These are phyloP conservation scores for Phytophthora pinifolia DNA, from an alignment of 352 stramenopile genomes.

Conservation along the genomic window DNA sequence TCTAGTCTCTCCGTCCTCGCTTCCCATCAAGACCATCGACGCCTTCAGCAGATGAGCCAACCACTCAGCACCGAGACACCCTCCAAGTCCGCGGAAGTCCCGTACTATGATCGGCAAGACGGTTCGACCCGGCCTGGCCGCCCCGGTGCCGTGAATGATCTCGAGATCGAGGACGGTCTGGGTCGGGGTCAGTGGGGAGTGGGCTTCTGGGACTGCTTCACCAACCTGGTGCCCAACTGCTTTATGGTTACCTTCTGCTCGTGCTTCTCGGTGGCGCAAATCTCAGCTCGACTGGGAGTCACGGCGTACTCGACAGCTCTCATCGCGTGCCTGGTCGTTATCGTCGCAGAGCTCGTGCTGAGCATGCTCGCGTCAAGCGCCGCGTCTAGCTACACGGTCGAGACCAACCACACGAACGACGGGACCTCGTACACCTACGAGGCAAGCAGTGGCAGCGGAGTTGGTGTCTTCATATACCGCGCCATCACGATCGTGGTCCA, in stretches of 20 bases:
- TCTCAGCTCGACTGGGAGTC: conserved; percentile 37
- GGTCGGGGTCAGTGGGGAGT: conserved; percentile 23
- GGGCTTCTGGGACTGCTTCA: conserved; percentile 46
- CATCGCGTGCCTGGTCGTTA: conserved; percentile 26
- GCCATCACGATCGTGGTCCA: conserved; percentile 17
- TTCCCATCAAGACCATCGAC: neutral
- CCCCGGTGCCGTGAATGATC: conserved; percentile 7
- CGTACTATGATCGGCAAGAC: conserved; percentile 19
- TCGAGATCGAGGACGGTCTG: conserved; percentile 25
- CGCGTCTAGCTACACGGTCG: conserved; percentile 16
- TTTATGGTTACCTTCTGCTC: conserved; percentile 46
- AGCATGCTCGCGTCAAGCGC: conserved; percentile 13
- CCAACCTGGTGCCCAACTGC: conserved; percentile 44
- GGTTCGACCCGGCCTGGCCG: conserved; percentile 2
- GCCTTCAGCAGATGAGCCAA: conserved; percentile 11
- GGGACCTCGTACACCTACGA: conserved; percentile 19
- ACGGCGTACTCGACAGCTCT: conserved; percentile 33
- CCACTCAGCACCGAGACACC: conserved; percentile 21
- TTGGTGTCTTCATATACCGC: conserved; percentile 18
- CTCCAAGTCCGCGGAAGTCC: conserved; percentile 11
- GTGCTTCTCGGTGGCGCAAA: conserved; percentile 49
- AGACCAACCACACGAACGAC: conserved; percentile 14
- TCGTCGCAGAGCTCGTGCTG: conserved; percentile 20
- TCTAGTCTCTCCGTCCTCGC: conserved; percentile 9
- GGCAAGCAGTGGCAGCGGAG: conserved; percentile 12